Percentiles rank a stretch among this genome's conserved stretches.
Evolutionary conservation across 495 filamentous ascomycete genomes (phyloP).

Genomic region (Penicillium herquei): DNA sequence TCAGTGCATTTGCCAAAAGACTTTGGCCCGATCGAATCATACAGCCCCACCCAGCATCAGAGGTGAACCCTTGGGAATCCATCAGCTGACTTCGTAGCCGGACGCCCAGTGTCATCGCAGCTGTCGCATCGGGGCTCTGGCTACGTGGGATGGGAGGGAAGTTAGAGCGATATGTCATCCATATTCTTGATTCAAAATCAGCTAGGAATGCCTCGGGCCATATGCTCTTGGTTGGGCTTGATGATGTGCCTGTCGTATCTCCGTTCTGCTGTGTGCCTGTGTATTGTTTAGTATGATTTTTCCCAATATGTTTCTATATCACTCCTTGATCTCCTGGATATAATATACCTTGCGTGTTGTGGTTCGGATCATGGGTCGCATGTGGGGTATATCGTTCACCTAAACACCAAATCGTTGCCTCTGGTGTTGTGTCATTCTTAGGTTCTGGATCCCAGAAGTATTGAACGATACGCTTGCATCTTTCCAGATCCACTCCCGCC

Average conservation of each 20-base stretch:
- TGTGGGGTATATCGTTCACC: constrained; percentile 65
- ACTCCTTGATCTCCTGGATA: not conserved
- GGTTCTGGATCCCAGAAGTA: constrained; percentile 96
- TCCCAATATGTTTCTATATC: too few relatives aligned
- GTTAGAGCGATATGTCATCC: constrained; percentile 93
- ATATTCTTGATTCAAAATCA: constrained; percentile 90
- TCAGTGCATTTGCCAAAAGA: constrained; percentile 81
- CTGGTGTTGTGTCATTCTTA: constrained; percentile 69
- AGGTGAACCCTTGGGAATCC: constrained; percentile 81
- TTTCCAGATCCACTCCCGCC: constrained; percentile 60
- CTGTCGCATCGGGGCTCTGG: constrained; percentile 62
- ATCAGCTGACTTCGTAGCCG: constrained; percentile 77
- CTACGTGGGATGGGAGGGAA: constrained; percentile 82
- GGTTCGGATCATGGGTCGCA: not conserved
- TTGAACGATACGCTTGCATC: constrained; percentile 80
- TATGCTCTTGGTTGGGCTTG: not conserved
- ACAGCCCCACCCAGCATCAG: constrained; percentile 96
- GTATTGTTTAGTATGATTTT: not conserved
- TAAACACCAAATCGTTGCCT: constrained; percentile 82
- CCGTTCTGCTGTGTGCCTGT: not conserved
- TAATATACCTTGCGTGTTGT: constrained; percentile 22
- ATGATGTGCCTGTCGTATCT: not conserved
- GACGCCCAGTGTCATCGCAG: constrained; percentile 82
- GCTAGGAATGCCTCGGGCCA: constrained; percentile 88
- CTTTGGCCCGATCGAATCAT: constrained; percentile 98